Base-by-base conservation (phyloP, 352 stramenopile genomes). In the Globisporangium emineosum region DNA sequence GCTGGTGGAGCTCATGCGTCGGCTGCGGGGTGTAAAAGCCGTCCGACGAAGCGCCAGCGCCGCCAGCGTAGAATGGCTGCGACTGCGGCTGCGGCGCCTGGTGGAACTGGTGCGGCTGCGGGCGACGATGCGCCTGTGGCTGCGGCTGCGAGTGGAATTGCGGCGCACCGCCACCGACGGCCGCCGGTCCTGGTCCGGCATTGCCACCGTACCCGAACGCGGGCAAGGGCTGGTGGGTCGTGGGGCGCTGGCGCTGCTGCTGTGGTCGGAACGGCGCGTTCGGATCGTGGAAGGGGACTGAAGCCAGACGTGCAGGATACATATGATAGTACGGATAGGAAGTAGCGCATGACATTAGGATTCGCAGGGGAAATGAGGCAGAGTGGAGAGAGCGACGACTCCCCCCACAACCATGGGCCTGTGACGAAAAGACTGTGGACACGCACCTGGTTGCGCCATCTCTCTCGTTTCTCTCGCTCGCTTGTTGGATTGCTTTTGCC, bases 251-350 rank as follows among this genome's bases (percentile, higher is more conserved):
- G 13, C 71, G 78, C 56, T 82, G 70, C 64, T 71, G 53, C 25
- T 71, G 53, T n/a, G 56, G 29, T 27, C 55, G 73, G 64, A 72
- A 80, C 29, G 75, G 72, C 40, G 69, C 78, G 57, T 79, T 88
- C 2, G 75, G 70, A 27, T 88, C 83, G 53, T 74, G 76, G 65
- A 90, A 90, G 5, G 79, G 78, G 5, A 83, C 82, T 90, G 43
- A 4, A 21, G 17, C 10, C 68, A 42, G 32, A 19, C 52, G 35
- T 12, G 15, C 49, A 52, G 17, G 40, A 47, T 47, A 47, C 40
- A 12, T 6, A 47, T n/a, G n/a, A n/a, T n/a, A n/a, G n/a, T n/a
- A n/a, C n/a, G n/a, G n/a, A n/a, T n/a, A n/a, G n/a, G n/a, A n/a
- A n/a, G n/a, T n/a, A n/a, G n/a, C n/a, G n/a, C n/a, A n/a, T n/a